Conservation (phyloP, 306 rosid species). For the Begonia masoniana region DNA sequence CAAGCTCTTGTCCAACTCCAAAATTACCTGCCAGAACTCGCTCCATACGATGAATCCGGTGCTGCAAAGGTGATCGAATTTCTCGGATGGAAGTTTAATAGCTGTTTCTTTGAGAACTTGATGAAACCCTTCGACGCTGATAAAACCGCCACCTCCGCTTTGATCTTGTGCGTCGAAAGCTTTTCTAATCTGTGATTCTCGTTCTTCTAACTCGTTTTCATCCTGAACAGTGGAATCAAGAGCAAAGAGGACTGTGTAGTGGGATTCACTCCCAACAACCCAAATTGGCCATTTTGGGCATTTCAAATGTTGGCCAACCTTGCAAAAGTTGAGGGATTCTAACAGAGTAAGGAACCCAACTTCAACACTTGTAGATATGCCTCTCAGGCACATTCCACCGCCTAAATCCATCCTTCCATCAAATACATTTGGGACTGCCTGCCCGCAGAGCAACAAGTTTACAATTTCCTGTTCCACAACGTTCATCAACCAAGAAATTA, state of each 20-base stretch:
- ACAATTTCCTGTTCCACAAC: slow-evolving; percentile 68
- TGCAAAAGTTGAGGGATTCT: slow-evolving; percentile 87
- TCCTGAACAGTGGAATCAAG: slow-evolving; percentile 68
- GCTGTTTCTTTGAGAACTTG: slow-evolving; percentile 66
- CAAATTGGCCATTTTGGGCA: slow-evolving; percentile 95
- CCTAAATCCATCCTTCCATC: slow-evolving; percentile 94
- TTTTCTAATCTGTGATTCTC: slow-evolving; percentile 79
- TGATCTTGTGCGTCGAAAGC: slow-evolving; percentile 92
- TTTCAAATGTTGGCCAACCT: slow-evolving; percentile 75
- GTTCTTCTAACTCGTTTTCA: slow-evolving; percentile 89
- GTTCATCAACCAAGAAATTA: slow-evolving; percentile 4
- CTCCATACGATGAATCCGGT: slow-evolving; percentile 92
- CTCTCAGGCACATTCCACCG: slow-evolving; percentile 85
- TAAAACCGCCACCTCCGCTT: slow-evolving; percentile 96
- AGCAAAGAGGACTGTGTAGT: slow-evolving; percentile 84
- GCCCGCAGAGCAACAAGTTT: slow-evolving; percentile 75
- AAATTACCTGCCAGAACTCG: slow-evolving; percentile 93
- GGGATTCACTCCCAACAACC: slow-evolving; percentile 95
- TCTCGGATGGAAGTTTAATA: slow-evolving; percentile 52
- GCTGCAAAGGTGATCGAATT: slow-evolving; percentile 62
- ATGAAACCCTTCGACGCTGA: slow-evolving; percentile 81
- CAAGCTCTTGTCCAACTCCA: slow-evolving; percentile 70
- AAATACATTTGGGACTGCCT: slow-evolving; percentile 86
- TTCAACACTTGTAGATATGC: slow-evolving; percentile 69
- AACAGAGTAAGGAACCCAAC: slow-evolving; percentile 83